Evolutionary conservation across 1,284 basidiomycete species (phyloP).

Genomic region (Ganoderma multipileum): DNA sequence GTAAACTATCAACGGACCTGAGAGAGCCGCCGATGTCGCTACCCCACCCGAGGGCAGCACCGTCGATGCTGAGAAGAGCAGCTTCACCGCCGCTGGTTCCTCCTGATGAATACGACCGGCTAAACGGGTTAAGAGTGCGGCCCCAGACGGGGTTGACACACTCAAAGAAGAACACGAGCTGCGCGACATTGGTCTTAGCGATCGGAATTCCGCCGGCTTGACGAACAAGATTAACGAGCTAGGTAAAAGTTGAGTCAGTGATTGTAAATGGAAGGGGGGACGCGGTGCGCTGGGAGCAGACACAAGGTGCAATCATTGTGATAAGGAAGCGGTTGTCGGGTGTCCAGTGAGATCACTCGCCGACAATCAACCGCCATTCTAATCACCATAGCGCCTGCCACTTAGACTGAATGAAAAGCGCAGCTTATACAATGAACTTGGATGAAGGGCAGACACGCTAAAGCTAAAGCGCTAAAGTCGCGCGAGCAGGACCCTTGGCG

Average conservation of each 20-base stretch:
- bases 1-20: constrained; percentile 20
- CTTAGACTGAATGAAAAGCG: constrained; percentile 1
- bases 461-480: neutral
- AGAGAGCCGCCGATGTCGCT: constrained; percentile 80
- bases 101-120: constrained; percentile 68
- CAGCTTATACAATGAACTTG: neutral
- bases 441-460: constrained; percentile 1
- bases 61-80: constrained; percentile 78
- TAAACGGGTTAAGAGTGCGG: constrained; percentile 75
- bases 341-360: neutral
- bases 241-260: constrained; percentile 8
- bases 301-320: neutral
- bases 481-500: neutral
- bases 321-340: constrained; percentile 1
- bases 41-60: constrained; percentile 80
- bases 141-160: constrained; percentile 89
- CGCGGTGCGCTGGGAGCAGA: neutral
- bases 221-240: constrained; percentile 54
- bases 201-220: constrained; percentile 63
- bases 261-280: neutral
- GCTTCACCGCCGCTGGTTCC: constrained; percentile 85
- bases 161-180: constrained; percentile 89
- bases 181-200: constrained; percentile 81
- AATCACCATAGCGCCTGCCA: neutral
- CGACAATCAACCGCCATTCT: constrained; percentile 1